Percentiles rank a stretch among this genome's conserved stretches.
Evolutionary conservation across 148 eudicot genomes (phyloP).

Genomic region (Vaccinium darrowii): DNA sequence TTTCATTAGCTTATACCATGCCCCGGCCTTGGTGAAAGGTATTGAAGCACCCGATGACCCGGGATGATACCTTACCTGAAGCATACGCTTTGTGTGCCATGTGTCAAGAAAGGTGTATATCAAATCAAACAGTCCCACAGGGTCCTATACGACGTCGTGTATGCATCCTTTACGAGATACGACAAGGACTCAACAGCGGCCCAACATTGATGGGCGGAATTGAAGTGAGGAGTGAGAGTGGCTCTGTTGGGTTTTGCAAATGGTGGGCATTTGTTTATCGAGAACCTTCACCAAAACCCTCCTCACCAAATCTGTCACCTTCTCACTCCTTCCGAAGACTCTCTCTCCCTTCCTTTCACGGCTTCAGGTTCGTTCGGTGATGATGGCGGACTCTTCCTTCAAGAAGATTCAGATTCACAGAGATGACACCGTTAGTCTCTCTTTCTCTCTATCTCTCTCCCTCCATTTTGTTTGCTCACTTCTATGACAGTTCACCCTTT

Average conservation of each 20-base stretch:
- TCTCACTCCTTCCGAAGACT: neutral
- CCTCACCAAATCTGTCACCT: neutral
- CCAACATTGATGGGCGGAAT: too few species aligned
- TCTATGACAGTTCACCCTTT: neutral
- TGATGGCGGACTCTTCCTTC: slow-evolving; percentile 61
- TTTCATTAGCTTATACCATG: too few species aligned
- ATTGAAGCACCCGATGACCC: too few species aligned
- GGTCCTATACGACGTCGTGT: too few species aligned
- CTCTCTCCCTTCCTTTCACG: slow-evolving; percentile 24
- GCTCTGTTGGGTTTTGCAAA: neutral
- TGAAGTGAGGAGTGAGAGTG: neutral
- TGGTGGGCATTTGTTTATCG: slow-evolving; percentile 22
- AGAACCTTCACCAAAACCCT: slow-evolving; percentile 33
- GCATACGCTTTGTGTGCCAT: too few species aligned
- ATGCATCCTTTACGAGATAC: too few species aligned
- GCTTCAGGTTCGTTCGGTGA: slow-evolving; percentile 58
- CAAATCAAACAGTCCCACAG: too few species aligned
- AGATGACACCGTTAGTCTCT: slow-evolving; percentile 59
- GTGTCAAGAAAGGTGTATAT: too few species aligned
- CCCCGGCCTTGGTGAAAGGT: too few species aligned
- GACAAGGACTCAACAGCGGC: too few species aligned
- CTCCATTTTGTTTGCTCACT: neutral
- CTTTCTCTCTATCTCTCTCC: neutral
- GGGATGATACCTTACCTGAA: too few species aligned
- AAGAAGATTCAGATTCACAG: slow-evolving; percentile 76